Evolutionary conservation across 148 eudicot genomes (phyloP).

Genomic region (Chenopodium suecicum): DNA sequence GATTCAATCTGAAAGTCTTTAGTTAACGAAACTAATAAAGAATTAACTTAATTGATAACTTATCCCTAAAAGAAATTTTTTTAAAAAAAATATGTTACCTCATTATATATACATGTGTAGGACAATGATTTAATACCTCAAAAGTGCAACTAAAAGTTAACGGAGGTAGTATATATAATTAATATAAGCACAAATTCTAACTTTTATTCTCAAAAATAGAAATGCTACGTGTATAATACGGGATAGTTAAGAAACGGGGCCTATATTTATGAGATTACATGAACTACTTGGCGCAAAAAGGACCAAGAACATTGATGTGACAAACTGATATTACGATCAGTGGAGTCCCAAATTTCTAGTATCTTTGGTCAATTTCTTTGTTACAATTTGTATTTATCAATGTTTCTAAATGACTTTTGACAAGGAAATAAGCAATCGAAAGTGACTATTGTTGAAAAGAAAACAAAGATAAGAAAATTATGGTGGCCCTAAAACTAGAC

Average conservation of each 20-base stretch:
- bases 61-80: too few relatives aligned
- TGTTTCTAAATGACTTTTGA: neutral
- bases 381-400: neutral
- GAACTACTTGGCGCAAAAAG: neutral
- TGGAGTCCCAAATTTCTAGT: neutral
- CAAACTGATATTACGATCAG: slow-evolving; percentile 6
- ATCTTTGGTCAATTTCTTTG: neutral
- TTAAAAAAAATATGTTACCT: too few relatives aligned
- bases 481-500: slow-evolving; percentile 10
- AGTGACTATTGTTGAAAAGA: neutral
- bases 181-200: too few relatives aligned
- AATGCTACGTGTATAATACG: neutral
- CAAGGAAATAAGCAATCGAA: neutral
- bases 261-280: neutral
- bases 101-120: too few relatives aligned
- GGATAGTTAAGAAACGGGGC: neutral
- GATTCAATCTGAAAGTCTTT: too few relatives aligned
- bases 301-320: slow-evolving; percentile 14
- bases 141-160: too few relatives aligned
- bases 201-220: too few relatives aligned
- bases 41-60: too few relatives aligned
- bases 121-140: too few relatives aligned
- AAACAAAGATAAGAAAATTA: neutral
- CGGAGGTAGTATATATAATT: too few relatives aligned
- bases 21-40: too few relatives aligned